Percentiles rank a stretch among this genome's conserved stretches.
Evolutionary conservation across 169 alveolate species (phyloP).

Genomic region (Plasmodium sp.): DNA sequence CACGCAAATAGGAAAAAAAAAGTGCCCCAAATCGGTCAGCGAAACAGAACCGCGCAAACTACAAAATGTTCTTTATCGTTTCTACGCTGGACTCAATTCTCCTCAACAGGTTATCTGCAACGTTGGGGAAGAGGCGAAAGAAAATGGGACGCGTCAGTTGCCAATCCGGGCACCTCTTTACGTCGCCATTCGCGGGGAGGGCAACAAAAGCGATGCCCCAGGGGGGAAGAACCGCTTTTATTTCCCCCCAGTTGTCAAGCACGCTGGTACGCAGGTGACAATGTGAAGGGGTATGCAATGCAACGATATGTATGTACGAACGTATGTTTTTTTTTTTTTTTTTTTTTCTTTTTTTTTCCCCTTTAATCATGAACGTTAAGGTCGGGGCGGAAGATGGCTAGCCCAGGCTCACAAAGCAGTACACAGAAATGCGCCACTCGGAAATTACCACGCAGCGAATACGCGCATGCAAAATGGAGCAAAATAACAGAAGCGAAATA

Average conservation of each 20-base stretch:
- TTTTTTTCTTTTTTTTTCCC: background rate
- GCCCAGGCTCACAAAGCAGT: background rate
- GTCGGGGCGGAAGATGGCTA: background rate
- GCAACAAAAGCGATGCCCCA: background rate
- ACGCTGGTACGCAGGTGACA: background rate
- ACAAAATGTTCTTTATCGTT: slow-evolving; percentile 60
- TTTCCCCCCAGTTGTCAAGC: background rate
- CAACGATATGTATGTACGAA: background rate
- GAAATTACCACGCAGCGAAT: background rate
- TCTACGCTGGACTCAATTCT: slow-evolving; percentile 70
- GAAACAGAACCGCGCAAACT: background rate
- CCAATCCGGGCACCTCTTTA: background rate
- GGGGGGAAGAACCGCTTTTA: background rate
- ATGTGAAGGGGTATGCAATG: background rate
- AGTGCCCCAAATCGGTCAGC: background rate
- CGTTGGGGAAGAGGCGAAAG: background rate
- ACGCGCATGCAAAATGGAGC: background rate
- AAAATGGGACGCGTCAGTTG: background rate
- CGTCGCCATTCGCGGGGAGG: background rate
- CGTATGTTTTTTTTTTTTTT: background rate
- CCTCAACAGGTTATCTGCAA: slow-evolving; percentile 46
- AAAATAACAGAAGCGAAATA: too few relatives aligned
- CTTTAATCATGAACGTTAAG: background rate
- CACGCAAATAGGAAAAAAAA: background rate
- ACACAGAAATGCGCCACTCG: background rate